A percentile compares a stretch with the other conserved stretches of the same genome.
These are phyloP conservation scores for Mycena metata DNA, from an alignment of 768 basidiomycete genomes.

Conservation along the genomic window DNA sequence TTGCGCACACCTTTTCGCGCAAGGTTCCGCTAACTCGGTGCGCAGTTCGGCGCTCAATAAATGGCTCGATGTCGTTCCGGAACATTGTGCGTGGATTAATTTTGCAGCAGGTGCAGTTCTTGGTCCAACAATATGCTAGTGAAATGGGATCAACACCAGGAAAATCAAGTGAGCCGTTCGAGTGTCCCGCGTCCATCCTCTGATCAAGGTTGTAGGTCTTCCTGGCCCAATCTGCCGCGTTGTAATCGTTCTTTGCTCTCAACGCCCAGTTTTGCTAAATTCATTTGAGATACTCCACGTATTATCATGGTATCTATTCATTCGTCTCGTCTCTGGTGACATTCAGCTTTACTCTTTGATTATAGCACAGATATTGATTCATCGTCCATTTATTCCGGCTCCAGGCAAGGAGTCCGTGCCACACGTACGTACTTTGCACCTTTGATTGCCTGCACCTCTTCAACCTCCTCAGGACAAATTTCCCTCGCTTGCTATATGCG, in stretches of 20 bases:
- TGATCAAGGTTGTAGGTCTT: slow-evolving; percentile 4
- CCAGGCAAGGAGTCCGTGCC: neutral
- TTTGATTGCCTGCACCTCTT: neutral
- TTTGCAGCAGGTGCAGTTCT: neutral
- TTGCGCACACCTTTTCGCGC: neutral
- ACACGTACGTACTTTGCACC: neutral
- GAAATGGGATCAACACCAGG: slow-evolving; percentile 25
- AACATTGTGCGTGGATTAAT: slow-evolving; percentile 20
- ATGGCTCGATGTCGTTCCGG: slow-evolving; percentile 18
- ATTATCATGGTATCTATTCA: slow-evolving; percentile 25
- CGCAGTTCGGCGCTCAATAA: slow-evolving; percentile 20
- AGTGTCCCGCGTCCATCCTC: neutral
- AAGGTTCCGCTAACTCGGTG: neutral
- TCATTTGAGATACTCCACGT: slow-evolving; percentile 7
- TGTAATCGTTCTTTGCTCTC: neutral
- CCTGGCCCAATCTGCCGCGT: slow-evolving; percentile 27
- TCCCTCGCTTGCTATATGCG: slow-evolving; percentile 22
- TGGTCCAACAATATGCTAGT: slow-evolving; percentile 7
- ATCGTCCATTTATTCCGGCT: slow-evolving; percentile 27
- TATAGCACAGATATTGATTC: slow-evolving; percentile 26
- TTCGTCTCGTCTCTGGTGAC: neutral
- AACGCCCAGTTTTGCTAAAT: neutral
- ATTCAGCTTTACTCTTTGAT: neutral
- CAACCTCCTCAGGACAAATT: slow-evolving; percentile 57
- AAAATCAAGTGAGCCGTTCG: slow-evolving; percentile 12